Base-by-base conservation (phyloP, 2,329 filamentous ascomycete species). In the Corinectria fuckeliana region DNA sequence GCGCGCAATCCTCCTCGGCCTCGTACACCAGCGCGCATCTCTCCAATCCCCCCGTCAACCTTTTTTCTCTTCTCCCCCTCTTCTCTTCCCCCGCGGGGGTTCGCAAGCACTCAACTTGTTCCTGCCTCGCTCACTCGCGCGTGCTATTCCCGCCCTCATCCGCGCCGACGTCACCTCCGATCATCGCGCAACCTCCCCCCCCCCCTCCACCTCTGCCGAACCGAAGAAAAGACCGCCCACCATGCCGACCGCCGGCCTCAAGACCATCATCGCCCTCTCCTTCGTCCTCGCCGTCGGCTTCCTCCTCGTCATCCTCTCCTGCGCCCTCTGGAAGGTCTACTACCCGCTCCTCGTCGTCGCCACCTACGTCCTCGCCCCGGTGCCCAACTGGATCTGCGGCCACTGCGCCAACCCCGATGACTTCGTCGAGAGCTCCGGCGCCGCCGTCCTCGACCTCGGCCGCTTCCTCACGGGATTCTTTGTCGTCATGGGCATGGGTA, bases 211-310 rank as follows among this genome's bases (percentile, higher is more conserved):
- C 41, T 39, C 26, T 26, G n/a, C 67, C 62, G 16, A 41, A 41
- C 16, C 56, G 36, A 44, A 18, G n/a, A 18, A 41, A 42, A 14
- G 8, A 10, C 45, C 60, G 62, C 66, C 73, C 80, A 82, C 71
- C 65, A 87, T 87, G 85, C 77, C 84, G 81, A 86, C 91, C 82
- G 93, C 95, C 71, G 95, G 95, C 76, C 89, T 99, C 74, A 98
- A 97, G 82, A 99, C 95, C 69, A 99, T 99, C 80, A 99, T 99
- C 78, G 92, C 92, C 66, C 91, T 99, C 70, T 98, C 95, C 75
- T 99, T 99, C 81, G 95, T 99, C 76, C 92, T 99, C 67, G 95
- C 95, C 70, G 95, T 99, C 72, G 95, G 95, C 71, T 99, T 99
- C 82, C 91, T 99, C 72, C 92, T 99, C 69, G 95, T 98, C 70